Conservation (phyloP, 2,329 filamentous ascomycete species). For the Diplodia sapinea region DNA sequence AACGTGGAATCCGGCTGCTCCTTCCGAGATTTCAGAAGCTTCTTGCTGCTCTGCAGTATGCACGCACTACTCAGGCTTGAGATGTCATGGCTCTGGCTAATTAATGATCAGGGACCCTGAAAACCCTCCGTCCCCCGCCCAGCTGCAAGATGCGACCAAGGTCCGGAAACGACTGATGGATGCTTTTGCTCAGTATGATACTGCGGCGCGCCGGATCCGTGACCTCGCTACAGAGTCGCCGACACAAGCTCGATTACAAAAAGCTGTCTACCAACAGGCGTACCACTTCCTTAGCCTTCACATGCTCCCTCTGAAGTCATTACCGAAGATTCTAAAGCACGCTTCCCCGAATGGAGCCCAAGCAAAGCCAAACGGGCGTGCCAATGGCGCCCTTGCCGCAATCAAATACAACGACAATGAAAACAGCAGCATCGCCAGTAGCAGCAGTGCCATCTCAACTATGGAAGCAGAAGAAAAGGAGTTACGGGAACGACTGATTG, state of each 20-base stretch:
- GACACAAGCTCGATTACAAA: constrained; percentile 77
- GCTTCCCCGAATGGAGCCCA: constrained; percentile 57
- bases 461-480: constrained; percentile 85
- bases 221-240: constrained; percentile 75
- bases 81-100: neutral
- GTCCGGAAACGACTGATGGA: constrained; percentile 89
- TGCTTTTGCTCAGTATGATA: constrained; percentile 85
- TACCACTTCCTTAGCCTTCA: constrained; percentile 85
- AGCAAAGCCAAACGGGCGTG: constrained; percentile 41
- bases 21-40: constrained; percentile 84
- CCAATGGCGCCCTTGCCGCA: constrained; percentile 55
- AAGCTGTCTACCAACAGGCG: constrained; percentile 80
- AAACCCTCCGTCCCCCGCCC: constrained; percentile 67
- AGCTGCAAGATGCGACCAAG: constrained; percentile 85
- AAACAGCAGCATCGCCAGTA: constrained; percentile 60
- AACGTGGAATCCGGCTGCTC: constrained; percentile 80
- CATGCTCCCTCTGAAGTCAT: constrained; percentile 78
- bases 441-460: constrained; percentile 65
- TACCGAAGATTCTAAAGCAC: constrained; percentile 59
- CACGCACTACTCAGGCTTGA: neutral
- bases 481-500: constrained; percentile 76
- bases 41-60: constrained; percentile 71
- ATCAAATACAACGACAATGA: constrained; percentile 65
- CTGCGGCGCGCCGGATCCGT: constrained; percentile 78
- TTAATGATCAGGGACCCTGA: constrained; percentile 59